phyloP scores from a whole-genome alignment of 1,284 basidiomycete species.

The Butyriboletus appendiculatus region DNA sequence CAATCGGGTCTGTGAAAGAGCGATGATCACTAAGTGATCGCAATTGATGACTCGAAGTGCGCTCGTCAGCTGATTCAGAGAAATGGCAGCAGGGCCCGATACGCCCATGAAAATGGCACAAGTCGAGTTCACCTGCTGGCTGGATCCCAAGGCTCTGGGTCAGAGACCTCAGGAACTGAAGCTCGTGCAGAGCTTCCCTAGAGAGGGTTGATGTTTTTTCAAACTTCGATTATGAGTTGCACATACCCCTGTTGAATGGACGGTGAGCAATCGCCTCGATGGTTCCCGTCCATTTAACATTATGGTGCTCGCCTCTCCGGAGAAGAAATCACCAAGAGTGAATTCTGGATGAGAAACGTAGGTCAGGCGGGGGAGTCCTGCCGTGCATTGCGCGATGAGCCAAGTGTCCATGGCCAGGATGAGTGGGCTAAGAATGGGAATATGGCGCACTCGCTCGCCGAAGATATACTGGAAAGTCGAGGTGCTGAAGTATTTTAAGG shows the following conservation, averaged over 20 bases:
- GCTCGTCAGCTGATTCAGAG: not conserved
- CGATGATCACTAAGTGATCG: not conserved
- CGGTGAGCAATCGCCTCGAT: not conserved
- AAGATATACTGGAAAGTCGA: not conserved
- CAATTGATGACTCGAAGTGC: not conserved
- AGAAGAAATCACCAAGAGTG: constrained; percentile 19
- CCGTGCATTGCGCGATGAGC: constrained; percentile 16
- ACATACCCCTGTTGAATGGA: constrained; percentile 5
- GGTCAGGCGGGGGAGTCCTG: constrained; percentile 8
- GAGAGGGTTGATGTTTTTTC: not conserved
- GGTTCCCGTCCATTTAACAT: not conserved
- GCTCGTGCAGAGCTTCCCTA: constrained; percentile 13
- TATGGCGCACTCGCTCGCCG: not conserved
- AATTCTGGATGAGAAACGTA: constrained; percentile 17
- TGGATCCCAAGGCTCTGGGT: constrained; percentile 3
- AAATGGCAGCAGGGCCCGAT: not conserved
- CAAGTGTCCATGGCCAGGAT: constrained; percentile 12
- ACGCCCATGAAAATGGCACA: not conserved
- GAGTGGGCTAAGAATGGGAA: not conserved
- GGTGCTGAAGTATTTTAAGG: not conserved
- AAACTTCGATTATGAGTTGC: not conserved
- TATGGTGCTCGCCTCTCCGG: not conserved
- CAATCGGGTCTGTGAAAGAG: not conserved
- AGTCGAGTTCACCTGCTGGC: not conserved
- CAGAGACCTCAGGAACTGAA: constrained; percentile 9